phyloP scores from a whole-genome alignment of 2,329 filamentous ascomycete genomes.

The Paraphaeosphaeria minitans region DNA sequence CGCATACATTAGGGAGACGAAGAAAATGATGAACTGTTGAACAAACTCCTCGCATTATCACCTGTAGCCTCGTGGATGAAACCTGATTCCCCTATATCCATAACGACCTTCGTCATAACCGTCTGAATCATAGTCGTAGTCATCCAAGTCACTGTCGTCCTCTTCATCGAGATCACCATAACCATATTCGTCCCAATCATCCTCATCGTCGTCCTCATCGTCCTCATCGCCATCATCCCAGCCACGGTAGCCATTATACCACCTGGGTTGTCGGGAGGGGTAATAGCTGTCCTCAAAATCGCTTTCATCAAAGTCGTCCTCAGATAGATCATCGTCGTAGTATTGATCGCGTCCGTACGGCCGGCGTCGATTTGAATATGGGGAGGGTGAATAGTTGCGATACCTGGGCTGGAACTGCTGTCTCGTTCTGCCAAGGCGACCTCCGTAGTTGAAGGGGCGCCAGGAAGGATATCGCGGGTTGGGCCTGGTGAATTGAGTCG shows the following conservation, averaged over 20 bases:
- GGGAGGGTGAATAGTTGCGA: slow-evolving; percentile 12
- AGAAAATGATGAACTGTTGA: not conserved
- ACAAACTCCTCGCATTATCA: not conserved
- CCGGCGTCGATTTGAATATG: slow-evolving; percentile 1
- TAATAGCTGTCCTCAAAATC: slow-evolving; percentile 11
- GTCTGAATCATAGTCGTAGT: slow-evolving; percentile 2
- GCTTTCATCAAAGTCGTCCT: slow-evolving; percentile 14
- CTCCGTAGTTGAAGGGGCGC: not conserved
- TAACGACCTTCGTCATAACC: slow-evolving; percentile 13
- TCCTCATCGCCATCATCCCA: slow-evolving; percentile 21
- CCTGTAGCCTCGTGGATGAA: not conserved
- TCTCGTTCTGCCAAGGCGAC: not conserved
- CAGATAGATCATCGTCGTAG: slow-evolving; percentile 14
- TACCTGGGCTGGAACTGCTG: slow-evolving; percentile 3
- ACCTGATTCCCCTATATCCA: slow-evolving; percentile 9
- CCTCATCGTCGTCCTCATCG: slow-evolving; percentile 16
- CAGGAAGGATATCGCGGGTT: slow-evolving; percentile 1
- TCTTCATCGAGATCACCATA: slow-evolving; percentile 15
- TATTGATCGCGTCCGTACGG: slow-evolving; percentile 7
- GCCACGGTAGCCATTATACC: slow-evolving; percentile 10
- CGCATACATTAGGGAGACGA: not conserved
- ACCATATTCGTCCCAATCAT: slow-evolving; percentile 11
- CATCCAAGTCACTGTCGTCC: slow-evolving; percentile 15
- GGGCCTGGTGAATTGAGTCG: slow-evolving; percentile 1
- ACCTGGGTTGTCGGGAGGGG: slow-evolving; percentile 6